These are phyloP conservation scores for Mariannaea sp. DNA, from an alignment of 2,329 filamentous ascomycete genomes.

Conservation along the genomic window DNA sequence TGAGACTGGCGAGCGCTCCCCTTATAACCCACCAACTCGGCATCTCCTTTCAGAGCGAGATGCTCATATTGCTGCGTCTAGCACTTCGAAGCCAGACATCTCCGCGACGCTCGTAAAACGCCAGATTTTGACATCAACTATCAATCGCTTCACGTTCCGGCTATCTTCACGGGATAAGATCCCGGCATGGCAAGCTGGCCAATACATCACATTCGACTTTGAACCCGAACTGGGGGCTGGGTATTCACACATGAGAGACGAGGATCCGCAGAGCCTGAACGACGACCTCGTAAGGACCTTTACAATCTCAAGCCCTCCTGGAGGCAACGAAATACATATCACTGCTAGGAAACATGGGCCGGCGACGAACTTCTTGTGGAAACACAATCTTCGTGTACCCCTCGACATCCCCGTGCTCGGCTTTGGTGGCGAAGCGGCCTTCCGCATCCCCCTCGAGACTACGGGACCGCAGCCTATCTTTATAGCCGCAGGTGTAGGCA, in stretches of 20 bases:
- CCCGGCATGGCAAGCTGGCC: conserved; percentile 66
- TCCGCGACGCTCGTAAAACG: conserved; percentile 63
- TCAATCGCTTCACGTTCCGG: conserved; percentile 65
- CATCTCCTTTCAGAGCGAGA: conserved; percentile 63
- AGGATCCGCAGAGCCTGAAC: conserved; percentile 79
- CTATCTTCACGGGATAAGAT: conserved; percentile 34
- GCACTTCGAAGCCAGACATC: conserved; percentile 24
- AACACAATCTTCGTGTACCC: conserved; percentile 55
- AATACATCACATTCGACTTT: conserved; percentile 80
- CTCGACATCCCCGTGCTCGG: conserved; percentile 72
- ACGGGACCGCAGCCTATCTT: conserved; percentile 55
- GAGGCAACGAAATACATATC: conserved; percentile 65
- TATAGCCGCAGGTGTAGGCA: conserved; percentile 79
- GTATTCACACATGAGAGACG: conserved; percentile 82
- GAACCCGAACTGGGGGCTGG: conserved; percentile 69
- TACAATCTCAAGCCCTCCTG: conserved; percentile 70
- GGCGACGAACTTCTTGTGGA: conserved; percentile 69
- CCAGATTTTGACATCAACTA: conserved; percentile 65
- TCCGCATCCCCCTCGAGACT: conserved; percentile 42
- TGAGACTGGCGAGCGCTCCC: conserved; percentile 61
- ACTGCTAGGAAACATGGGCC: conserved; percentile 72
- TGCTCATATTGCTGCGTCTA: conserved; percentile 21
- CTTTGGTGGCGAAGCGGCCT: conserved; percentile 67
- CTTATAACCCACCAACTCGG: conserved; percentile 79
- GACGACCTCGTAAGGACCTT: conserved; percentile 86